Conservation (phyloP, 768 basidiomycete genomes). For the Rhodosporidiobolus sp. region DNA sequence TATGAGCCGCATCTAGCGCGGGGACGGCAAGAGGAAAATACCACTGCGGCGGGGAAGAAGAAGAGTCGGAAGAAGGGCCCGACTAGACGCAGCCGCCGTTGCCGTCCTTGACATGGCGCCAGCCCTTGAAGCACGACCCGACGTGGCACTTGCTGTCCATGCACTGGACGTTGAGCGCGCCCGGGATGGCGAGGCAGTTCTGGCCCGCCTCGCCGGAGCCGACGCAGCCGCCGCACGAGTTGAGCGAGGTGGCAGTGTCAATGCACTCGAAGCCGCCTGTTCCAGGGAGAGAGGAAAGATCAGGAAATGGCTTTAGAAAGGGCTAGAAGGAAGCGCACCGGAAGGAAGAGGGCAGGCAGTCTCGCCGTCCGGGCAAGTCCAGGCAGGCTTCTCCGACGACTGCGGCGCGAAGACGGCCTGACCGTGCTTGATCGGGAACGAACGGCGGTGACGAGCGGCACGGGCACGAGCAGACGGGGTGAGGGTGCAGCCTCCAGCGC, state of each 20-base stretch:
- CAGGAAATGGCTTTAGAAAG: fast-evolving
- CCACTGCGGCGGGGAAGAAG: too few relatives aligned
- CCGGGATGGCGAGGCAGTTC: constrained; percentile 30
- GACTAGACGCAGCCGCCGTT: constrained; percentile 3
- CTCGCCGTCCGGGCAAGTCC: constrained; percentile 19
- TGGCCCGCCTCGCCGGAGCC: neutral
- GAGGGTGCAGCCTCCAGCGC: constrained; percentile 9
- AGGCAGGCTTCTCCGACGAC: neutral
- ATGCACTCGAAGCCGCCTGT: constrained; percentile 29
- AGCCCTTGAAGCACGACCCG: constrained; percentile 20
- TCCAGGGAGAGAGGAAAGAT: neutral
- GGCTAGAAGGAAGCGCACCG: neutral
- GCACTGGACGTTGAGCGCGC: constrained; percentile 27
- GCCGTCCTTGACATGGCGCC: neutral
- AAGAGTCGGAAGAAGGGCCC: neutral
- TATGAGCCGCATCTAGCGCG: neutral
- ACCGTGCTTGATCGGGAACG: constrained; percentile 5
- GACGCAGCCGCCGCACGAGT: constrained; percentile 19
- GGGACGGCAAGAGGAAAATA: neutral
- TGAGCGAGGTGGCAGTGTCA: constrained; percentile 17
- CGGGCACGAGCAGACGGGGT: constrained; percentile 15
- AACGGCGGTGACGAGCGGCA: constrained; percentile 14
- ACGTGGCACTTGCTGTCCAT: constrained; percentile 5
- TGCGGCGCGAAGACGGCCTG: constrained; percentile 17
- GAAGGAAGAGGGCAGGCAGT: constrained; percentile 18